Evolutionary conservation across 2,329 filamentous ascomycete species (phyloP).

Genomic region (Tolypocladium paradoxum): DNA sequence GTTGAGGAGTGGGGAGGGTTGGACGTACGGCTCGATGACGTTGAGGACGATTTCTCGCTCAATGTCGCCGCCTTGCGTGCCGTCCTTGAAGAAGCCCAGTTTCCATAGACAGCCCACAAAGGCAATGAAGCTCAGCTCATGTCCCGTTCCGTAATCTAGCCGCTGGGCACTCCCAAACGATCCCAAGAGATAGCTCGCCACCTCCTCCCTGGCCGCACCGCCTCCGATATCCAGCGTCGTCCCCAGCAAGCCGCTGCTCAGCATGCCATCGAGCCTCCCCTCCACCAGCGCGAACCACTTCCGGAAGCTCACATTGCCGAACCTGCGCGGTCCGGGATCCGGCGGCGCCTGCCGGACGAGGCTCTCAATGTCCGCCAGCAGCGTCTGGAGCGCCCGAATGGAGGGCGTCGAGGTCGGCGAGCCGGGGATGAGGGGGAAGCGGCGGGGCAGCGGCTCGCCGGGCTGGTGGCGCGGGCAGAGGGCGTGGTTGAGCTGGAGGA

Average conservation of each 20-base stretch:
- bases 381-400: conserved; percentile 51
- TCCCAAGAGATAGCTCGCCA: conserved; percentile 70
- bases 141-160: conserved; percentile 91
- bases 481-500: conserved; percentile 81
- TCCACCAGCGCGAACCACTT: conserved; percentile 68
- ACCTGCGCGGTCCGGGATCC: conserved; percentile 74
- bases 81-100: conserved; percentile 63
- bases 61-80: conserved; percentile 37
- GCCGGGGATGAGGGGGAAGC: conserved; percentile 31
- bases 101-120: conserved; percentile 91
- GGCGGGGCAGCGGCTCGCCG: conserved; percentile 18
- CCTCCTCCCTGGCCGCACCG: conserved; percentile 50
- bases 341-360: conserved; percentile 74
- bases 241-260: conserved; percentile 17
- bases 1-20: background rate
- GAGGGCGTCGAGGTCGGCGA: conserved; percentile 33
- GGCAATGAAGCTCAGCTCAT: conserved; percentile 89
- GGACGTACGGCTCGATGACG: conserved; percentile 62
- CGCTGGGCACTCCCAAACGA: conserved; percentile 81
- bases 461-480: conserved; percentile 60
- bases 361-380: conserved; percentile 53
- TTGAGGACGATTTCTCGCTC: conserved; percentile 75
- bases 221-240: conserved; percentile 19
- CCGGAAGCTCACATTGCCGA: conserved; percentile 85
- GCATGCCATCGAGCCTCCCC: conserved; percentile 34